Evolutionary conservation across 176 grass and related monocot genomes (phyloP).

Genomic region (Cenchrus americanus): DNA sequence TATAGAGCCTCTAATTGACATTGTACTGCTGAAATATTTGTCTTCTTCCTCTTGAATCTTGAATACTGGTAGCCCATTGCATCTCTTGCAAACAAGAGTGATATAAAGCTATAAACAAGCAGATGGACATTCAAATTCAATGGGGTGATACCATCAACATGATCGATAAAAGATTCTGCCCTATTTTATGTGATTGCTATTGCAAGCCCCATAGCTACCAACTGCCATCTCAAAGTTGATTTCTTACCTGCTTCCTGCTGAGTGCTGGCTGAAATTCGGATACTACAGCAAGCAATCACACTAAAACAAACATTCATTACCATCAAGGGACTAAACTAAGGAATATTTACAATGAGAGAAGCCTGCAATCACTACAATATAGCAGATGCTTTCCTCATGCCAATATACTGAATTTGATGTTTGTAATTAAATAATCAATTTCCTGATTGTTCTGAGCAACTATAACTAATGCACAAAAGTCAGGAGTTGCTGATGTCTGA

Average conservation of each 20-base stretch:
- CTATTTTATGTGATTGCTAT: conserved; percentile 15
- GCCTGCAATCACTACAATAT: background rate
- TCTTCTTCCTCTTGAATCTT: conserved; percentile 7
- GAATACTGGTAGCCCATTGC: background rate
- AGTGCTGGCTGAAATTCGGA: background rate
- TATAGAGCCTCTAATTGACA: conserved; percentile 43
- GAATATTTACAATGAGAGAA: conserved; percentile 11
- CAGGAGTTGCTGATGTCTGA: conserved; percentile 12
- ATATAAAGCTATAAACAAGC: conserved; percentile 26
- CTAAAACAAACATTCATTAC: background rate
- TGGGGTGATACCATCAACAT: background rate
- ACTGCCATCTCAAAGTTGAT: background rate
- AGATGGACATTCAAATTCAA: conserved; percentile 11
- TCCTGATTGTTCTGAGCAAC: background rate
- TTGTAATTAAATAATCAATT: background rate
- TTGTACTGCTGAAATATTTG: conserved; percentile 8
- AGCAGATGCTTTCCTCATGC: background rate
- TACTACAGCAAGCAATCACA: background rate
- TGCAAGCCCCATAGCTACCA: background rate
- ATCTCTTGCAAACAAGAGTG: background rate
- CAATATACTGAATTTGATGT: background rate
- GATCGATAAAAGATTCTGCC: conserved; percentile 17
- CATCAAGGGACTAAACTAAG: background rate
- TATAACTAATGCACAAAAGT: background rate
- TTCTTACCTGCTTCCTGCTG: conserved; percentile 18